Evolutionary conservation across 768 basidiomycete genomes (phyloP).

Genomic region (Leccinum variicolor): DNA sequence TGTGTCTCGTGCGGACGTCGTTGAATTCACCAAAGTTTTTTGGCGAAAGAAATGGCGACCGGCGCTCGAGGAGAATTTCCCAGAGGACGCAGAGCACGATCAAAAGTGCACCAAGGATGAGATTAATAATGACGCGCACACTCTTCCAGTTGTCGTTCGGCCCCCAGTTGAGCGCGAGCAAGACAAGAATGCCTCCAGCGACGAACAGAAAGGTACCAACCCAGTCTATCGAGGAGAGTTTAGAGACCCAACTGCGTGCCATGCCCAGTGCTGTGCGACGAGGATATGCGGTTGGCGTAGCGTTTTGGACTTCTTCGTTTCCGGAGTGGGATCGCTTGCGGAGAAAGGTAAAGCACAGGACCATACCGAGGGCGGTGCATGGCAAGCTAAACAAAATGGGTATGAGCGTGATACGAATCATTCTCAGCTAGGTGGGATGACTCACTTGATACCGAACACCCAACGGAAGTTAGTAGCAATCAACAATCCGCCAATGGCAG

Average conservation of each 20-base stretch:
- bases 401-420: not conserved
- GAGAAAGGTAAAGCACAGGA: slow-evolving; percentile 41
- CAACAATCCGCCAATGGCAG: slow-evolving; percentile 41
- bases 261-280: not conserved
- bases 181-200: slow-evolving; percentile 40
- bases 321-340: slow-evolving; percentile 24
- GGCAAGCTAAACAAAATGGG: slow-evolving; percentile 35
- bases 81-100: slow-evolving; percentile 40
- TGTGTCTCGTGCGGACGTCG: slow-evolving; percentile 1
- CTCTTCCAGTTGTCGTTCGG: slow-evolving; percentile 40
- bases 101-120: slow-evolving; percentile 43
- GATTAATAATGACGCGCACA: slow-evolving; percentile 44
- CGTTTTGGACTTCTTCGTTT: slow-evolving; percentile 8
- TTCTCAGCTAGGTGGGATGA: not conserved
- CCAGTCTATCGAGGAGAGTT: slow-evolving; percentile 42
- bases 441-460: slow-evolving; percentile 56
- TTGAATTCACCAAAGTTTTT: not conserved
- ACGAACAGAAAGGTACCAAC: slow-evolving; percentile 44
- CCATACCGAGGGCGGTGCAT: slow-evolving; percentile 32
- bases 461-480: slow-evolving; percentile 43
- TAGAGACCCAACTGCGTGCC: slow-evolving; percentile 24
- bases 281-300: not conserved
- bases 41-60: not conserved
- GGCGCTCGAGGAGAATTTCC: slow-evolving; percentile 40
- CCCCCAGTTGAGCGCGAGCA: slow-evolving; percentile 52